These are phyloP conservation scores for Thinopyrum elongatum DNA, from an alignment of 176 grass and related monocot species.

Conservation along the genomic window DNA sequence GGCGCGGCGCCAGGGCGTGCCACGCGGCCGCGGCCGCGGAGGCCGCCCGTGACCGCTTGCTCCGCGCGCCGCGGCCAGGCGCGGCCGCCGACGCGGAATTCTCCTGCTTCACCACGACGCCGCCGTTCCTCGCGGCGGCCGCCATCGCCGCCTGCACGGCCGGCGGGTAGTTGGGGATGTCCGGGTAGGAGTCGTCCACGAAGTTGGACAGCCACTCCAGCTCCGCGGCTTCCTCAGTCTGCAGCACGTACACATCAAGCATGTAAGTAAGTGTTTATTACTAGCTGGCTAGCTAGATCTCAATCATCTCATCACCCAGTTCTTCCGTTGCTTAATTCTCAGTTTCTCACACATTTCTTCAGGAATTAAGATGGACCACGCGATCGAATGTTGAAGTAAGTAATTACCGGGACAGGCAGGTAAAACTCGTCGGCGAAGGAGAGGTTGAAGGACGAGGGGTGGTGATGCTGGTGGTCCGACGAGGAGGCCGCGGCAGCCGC, in stretches of 20 bases:
- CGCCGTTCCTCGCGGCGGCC: not conserved
- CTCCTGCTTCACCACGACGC: not conserved
- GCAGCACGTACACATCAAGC: not conserved
- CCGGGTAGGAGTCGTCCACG: slow-evolving; percentile 71
- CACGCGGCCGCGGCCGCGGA: slow-evolving; percentile 27
- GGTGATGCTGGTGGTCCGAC: not conserved
- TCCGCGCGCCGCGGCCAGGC: slow-evolving; percentile 40
- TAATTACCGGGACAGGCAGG: slow-evolving; percentile 37
- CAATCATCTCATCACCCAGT: not conserved
- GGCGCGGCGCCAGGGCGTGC: slow-evolving; percentile 38
- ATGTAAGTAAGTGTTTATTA: not conserved
- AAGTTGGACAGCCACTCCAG: slow-evolving; percentile 87
- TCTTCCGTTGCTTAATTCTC: not conserved
- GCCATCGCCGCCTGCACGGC: slow-evolving; percentile 25
- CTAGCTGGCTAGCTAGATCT: not conserved
- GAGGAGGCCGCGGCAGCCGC: not conserved
- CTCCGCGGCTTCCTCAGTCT: slow-evolving; percentile 79
- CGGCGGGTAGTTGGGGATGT: slow-evolving; percentile 44
- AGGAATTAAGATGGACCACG: not conserved
- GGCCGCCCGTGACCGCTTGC: slow-evolving; percentile 36
- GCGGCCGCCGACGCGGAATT: slow-evolving; percentile 11
- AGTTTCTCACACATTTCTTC: not conserved
- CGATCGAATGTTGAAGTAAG: not conserved
- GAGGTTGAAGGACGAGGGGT: slow-evolving; percentile 23
- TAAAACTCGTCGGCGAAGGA: slow-evolving; percentile 64